Conservation (phyloP, 441 rosid genomes). For the Cnidoscolus chayamansa region DNA sequence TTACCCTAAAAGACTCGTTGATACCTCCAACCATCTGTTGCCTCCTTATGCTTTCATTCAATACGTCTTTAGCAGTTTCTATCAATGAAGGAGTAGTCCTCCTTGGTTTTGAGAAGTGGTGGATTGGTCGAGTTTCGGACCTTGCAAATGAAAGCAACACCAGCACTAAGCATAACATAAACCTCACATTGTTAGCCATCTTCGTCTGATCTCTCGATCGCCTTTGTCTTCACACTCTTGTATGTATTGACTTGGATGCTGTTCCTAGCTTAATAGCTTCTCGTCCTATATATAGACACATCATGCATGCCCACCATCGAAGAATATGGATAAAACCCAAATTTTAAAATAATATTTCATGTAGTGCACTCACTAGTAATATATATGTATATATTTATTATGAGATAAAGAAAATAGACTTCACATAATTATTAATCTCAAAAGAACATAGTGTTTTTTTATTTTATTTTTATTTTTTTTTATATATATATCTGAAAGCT, state of each 20-base stretch:
- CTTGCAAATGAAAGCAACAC: slow-evolving; percentile 32
- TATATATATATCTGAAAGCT: too few species aligned
- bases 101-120: slow-evolving; percentile 14
- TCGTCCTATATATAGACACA: too few species aligned
- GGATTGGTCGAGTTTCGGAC: slow-evolving; percentile 37
- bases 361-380: too few species aligned
- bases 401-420: too few species aligned
- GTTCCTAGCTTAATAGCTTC: too few species aligned
- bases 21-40: slow-evolving; percentile 34
- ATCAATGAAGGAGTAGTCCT: slow-evolving; percentile 30
- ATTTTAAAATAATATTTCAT: too few species aligned
- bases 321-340: too few species aligned
- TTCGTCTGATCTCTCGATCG: not conserved
- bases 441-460: not conserved
- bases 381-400: too few species aligned
- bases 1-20: slow-evolving; percentile 38
- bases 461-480: not conserved
- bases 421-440: not conserved
- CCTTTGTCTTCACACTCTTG: not conserved
- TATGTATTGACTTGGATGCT: too few species aligned
- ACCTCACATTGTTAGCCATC: slow-evolving; percentile 29
- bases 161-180: slow-evolving; percentile 29
- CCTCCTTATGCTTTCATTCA: slow-evolving; percentile 44
- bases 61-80: slow-evolving; percentile 39
- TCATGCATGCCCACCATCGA: too few species aligned